These are phyloP conservation scores for Talaromyces adpressus DNA, from an alignment of 495 filamentous ascomycete genomes.

Conservation along the genomic window DNA sequence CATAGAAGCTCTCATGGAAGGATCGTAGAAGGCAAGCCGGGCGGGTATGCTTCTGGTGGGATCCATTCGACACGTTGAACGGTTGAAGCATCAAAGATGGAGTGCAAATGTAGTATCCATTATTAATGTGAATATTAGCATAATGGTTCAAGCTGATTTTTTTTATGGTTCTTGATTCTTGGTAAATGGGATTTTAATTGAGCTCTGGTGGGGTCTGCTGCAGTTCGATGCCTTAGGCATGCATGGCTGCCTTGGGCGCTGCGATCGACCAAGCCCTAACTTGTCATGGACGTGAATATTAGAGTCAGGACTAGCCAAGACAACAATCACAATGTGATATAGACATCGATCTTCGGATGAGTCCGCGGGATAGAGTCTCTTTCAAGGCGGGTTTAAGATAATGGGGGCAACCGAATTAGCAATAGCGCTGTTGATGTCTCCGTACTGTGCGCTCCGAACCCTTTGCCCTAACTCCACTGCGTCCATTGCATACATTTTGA, in stretches of 20 bases:
- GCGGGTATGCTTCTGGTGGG: background rate
- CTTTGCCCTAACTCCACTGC: background rate
- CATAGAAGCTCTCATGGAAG: slow-evolving; percentile 2
- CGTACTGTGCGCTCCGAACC: background rate
- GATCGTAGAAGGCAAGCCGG: background rate
- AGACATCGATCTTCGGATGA: background rate
- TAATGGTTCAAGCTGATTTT: background rate
- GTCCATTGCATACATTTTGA: background rate
- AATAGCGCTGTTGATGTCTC: background rate
- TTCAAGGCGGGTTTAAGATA: background rate
- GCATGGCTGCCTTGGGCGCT: background rate
- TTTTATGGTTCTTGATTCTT: background rate
- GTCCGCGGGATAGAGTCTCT: background rate
- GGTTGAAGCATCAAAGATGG: background rate
- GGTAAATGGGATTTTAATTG: background rate
- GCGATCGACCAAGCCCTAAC: background rate
- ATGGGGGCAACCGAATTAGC: background rate
- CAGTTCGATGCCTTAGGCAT: background rate
- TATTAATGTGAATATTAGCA: background rate
- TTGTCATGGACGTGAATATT: background rate
- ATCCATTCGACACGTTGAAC: background rate
- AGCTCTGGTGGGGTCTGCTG: background rate
- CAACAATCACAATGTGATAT: background rate
- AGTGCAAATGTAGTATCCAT: background rate
- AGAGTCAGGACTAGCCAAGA: background rate